phyloP scores from a whole-genome alignment of 192 early-diverging fungal genomes.

The Entophlyctis luteolus region DNA sequence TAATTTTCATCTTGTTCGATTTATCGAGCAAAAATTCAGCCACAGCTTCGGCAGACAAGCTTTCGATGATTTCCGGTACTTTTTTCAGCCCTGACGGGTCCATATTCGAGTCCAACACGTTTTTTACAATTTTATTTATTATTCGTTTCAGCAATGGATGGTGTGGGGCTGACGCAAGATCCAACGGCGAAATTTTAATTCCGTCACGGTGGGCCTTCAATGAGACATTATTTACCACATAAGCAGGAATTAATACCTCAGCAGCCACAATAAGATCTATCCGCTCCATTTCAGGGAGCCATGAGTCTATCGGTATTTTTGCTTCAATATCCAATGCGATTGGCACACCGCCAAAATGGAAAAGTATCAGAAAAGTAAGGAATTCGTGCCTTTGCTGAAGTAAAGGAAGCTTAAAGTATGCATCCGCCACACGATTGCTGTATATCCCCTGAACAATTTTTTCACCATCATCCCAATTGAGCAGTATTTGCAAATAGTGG shows the following conservation, averaged over 20 bases:
- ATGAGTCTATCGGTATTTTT: not conserved
- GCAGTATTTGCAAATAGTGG: not conserved
- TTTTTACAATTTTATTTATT: not conserved
- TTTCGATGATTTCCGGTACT: not conserved
- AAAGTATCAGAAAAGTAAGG: conserved; percentile 5
- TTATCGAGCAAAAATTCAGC: too few relatives aligned
- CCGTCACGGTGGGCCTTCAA: too few relatives aligned
- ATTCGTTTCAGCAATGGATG: not conserved
- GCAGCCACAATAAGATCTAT: not conserved
- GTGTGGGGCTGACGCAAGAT: not conserved
- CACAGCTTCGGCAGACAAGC: too few relatives aligned
- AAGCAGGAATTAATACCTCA: too few relatives aligned
- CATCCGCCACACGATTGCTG: not conserved
- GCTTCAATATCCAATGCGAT: not conserved
- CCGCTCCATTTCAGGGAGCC: not conserved
- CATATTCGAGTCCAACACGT: not conserved
- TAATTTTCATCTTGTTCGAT: too few relatives aligned
- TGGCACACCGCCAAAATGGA: conserved; percentile 5
- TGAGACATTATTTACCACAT: too few relatives aligned
- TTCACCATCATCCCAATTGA: not conserved
- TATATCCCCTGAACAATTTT: not conserved
- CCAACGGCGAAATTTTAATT: not conserved
- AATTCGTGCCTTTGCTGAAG: not conserved
- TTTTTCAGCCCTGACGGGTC: not conserved
- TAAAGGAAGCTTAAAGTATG: not conserved